phyloP scores from a whole-genome alignment of 441 rosid species.

The Gossypium lobatum region DNA sequence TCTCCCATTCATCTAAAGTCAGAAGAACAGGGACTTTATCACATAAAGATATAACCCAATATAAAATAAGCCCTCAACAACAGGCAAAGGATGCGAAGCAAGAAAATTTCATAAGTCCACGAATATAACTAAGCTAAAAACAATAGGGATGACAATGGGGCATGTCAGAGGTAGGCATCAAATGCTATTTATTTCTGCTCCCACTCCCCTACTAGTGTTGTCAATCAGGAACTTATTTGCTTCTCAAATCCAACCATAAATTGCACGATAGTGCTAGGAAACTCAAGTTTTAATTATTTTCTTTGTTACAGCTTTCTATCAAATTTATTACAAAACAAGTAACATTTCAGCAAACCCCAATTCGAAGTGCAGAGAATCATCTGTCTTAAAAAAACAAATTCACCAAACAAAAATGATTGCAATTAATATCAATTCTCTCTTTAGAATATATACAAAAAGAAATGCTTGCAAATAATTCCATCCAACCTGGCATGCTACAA shows the following conservation, averaged over 20 bases:
- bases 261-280: background rate
- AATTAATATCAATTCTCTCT: background rate
- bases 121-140: background rate
- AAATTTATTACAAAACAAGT: background rate
- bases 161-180: background rate
- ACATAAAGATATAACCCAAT: background rate
- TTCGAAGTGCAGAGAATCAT: background rate
- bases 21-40: slow-evolving; percentile 14
- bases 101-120: background rate
- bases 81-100: slow-evolving; percentile 8
- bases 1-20: slow-evolving; percentile 90
- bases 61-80: background rate
- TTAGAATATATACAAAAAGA: background rate
- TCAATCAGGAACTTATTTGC: background rate
- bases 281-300: background rate
- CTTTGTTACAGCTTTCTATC: background rate
- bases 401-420: background rate
- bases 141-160: background rate
- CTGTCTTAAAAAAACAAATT: background rate
- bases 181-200: background rate
- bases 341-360: background rate
- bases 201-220: background rate
- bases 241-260: slow-evolving; percentile 1
- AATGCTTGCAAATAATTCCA: background rate
- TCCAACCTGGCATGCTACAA: background rate